phyloP scores from a whole-genome alignment of 495 filamentous ascomycete genomes.

The Neurospora terricola region DNA sequence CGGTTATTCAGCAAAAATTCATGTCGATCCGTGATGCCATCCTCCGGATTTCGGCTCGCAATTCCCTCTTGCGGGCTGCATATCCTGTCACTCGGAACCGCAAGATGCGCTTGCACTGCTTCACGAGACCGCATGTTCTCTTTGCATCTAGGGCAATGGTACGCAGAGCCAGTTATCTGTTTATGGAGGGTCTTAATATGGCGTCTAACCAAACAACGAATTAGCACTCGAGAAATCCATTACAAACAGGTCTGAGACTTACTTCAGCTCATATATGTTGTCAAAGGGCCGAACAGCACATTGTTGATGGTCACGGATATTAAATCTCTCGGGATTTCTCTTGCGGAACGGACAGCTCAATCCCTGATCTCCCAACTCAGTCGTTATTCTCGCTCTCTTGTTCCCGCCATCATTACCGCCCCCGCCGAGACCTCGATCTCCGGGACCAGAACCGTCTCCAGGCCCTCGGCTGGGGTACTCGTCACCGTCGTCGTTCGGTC shows the following conservation, averaged over 20 bases:
- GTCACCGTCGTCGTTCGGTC: constrained; percentile 1
- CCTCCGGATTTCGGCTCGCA: constrained; percentile 17
- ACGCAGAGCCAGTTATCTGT: not conserved
- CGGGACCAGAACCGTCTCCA: not conserved
- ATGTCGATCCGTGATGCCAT: constrained; percentile 15
- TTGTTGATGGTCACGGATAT: constrained; percentile 19
- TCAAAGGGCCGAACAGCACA: constrained; percentile 20
- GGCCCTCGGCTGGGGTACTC: not conserved
- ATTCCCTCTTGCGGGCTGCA: constrained; percentile 7
- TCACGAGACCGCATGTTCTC: constrained; percentile 6
- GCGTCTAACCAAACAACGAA: constrained; percentile 3
- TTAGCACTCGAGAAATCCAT: not conserved
- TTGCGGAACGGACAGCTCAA: constrained; percentile 30
- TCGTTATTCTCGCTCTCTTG: not conserved
- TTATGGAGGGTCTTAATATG: constrained; percentile 22
- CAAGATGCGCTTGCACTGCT: constrained; percentile 9
- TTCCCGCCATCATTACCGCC: not conserved
- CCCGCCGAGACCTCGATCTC: not conserved
- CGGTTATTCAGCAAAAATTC: constrained; percentile 19
- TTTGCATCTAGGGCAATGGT: constrained; percentile 19
- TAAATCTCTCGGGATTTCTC: constrained; percentile 29
- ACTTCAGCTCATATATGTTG: constrained; percentile 24
- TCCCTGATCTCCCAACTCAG: not conserved
- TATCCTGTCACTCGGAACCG: constrained; percentile 6
- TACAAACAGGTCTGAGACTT: not conserved